Conservation (phyloP, 768 basidiomycete genomes). For the Mycena amicta region DNA sequence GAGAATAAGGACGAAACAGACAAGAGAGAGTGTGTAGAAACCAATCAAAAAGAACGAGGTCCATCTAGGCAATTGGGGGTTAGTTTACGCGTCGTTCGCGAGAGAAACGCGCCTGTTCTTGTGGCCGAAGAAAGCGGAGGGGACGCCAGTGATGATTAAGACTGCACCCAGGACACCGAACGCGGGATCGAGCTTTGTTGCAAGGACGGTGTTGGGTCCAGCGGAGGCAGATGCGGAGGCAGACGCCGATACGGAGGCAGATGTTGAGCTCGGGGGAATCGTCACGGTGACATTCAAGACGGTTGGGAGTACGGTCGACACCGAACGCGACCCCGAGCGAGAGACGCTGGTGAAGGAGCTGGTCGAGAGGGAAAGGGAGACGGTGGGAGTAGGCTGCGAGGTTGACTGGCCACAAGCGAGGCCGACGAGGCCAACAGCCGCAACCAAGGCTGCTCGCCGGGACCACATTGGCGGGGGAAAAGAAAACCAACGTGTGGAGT, state of each 20-base stretch:
- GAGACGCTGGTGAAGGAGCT: slow-evolving; percentile 51
- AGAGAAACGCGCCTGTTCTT: slow-evolving; percentile 78
- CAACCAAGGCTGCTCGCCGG: slow-evolving; percentile 16
- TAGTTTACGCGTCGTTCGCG: background rate
- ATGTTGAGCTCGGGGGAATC: slow-evolving; percentile 45
- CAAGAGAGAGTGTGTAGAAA: slow-evolving; percentile 85
- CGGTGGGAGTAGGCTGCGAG: slow-evolving; percentile 30
- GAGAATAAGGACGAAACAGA: slow-evolving; percentile 85
- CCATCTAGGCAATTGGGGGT: slow-evolving; percentile 43
- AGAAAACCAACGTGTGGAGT: background rate
- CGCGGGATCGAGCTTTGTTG: slow-evolving; percentile 79
- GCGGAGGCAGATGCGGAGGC: slow-evolving; percentile 49
- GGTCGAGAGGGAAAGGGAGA: slow-evolving; percentile 60
- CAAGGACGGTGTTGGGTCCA: slow-evolving; percentile 45
- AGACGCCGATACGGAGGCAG: slow-evolving; percentile 40
- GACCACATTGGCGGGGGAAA: slow-evolving; percentile 8
- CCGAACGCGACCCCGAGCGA: slow-evolving; percentile 48
- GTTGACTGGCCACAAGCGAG: slow-evolving; percentile 32
- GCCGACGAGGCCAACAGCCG: slow-evolving; percentile 36
- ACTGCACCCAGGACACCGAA: slow-evolving; percentile 89
- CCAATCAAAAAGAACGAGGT: slow-evolving; percentile 93
- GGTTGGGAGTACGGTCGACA: slow-evolving; percentile 61
- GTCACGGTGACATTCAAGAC: slow-evolving; percentile 65
- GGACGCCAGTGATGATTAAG: slow-evolving; percentile 87
- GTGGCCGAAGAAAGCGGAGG: slow-evolving; percentile 89